Evolutionary conservation across 2,329 filamentous ascomycete genomes (phyloP).

Genomic region (Phialemonium atrogriseum): DNA sequence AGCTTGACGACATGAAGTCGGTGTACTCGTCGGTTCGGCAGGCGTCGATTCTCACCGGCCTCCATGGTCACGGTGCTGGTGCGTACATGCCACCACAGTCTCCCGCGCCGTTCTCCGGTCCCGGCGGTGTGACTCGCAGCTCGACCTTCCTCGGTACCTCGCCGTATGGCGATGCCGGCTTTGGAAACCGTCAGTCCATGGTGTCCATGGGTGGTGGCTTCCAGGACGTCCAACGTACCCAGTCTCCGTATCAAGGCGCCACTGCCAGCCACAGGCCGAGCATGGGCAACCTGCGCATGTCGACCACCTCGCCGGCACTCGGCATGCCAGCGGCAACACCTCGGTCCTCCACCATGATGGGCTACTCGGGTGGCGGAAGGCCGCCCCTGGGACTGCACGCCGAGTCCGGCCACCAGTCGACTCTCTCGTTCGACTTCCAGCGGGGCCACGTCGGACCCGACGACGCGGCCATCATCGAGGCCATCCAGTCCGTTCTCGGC

Average conservation of each 20-base stretch:
- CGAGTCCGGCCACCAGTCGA: conserved; percentile 35
- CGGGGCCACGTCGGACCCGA: conserved; percentile 57
- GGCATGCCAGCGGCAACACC: conserved; percentile 20
- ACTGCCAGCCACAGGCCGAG: conserved; percentile 45
- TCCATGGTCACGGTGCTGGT: conserved; percentile 58
- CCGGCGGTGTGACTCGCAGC: conserved; percentile 28
- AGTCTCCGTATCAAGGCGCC: conserved; percentile 51
- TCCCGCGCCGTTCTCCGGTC: conserved; percentile 60
- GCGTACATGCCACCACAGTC: conserved; percentile 78
- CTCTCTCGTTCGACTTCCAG: conserved; percentile 53
- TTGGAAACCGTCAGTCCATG: conserved; percentile 61
- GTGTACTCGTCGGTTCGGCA: conserved; percentile 87
- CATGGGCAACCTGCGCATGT: conserved; percentile 50
- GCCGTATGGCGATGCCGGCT: conserved; percentile 39
- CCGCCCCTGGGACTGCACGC: conserved; percentile 32
- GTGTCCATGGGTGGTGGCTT: conserved; percentile 47
- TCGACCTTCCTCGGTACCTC: conserved; percentile 32
- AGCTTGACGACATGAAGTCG: conserved; percentile 97
- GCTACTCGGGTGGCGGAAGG: conserved; percentile 38
- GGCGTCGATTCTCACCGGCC: conserved; percentile 81
- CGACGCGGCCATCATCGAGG: conserved; percentile 72
- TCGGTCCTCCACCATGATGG: conserved; percentile 37
- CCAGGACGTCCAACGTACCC: conserved; percentile 37
- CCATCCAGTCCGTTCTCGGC: conserved; percentile 70
- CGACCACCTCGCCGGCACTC: conserved; percentile 37